Evolutionary conservation across 495 filamentous ascomycete genomes (phyloP).

Genomic region (Penicillium herquei): DNA sequence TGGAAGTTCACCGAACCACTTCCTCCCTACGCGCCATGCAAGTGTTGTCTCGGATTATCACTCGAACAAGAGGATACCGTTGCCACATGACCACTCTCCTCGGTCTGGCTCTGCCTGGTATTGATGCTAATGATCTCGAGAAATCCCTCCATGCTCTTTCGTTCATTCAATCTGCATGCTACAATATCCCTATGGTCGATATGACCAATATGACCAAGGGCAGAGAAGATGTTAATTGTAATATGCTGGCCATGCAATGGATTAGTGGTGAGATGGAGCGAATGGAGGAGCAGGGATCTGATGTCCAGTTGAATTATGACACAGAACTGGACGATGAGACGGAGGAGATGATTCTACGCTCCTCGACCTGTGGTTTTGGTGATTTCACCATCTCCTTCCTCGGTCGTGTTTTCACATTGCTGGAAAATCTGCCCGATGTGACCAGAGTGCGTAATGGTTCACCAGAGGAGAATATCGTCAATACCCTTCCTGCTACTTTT

Average conservation of each 20-base stretch:
- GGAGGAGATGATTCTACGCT: conserved; percentile 89
- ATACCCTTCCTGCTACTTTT: conserved; percentile 88
- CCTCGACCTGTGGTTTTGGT: conserved; percentile 88
- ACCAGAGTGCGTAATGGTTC: conserved; percentile 82
- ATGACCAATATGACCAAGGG: conserved; percentile 77
- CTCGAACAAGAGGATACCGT: conserved; percentile 85
- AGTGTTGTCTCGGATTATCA: conserved; percentile 83
- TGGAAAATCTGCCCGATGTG: conserved; percentile 93
- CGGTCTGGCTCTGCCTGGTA: conserved; percentile 88
- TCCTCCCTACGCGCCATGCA: conserved; percentile 90
- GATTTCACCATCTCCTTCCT: conserved; percentile 89
- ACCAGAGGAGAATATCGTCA: conserved; percentile 95
- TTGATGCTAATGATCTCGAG: conserved; percentile 96
- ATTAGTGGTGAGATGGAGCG: conserved; percentile 88
- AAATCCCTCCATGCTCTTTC: conserved; percentile 93
- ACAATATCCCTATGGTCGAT: conserved; percentile 89
- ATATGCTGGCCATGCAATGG: conserved; percentile 86
- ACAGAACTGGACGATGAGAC: conserved; percentile 78
- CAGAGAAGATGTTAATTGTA: conserved; percentile 64
- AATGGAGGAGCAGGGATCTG: conserved; percentile 84
- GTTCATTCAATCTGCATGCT: conserved; percentile 91
- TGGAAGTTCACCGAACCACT: conserved; percentile 95
- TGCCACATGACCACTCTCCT: conserved; percentile 93
- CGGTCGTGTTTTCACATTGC: conserved; percentile 88
- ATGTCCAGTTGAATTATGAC: conserved; percentile 81